A percentile compares a stretch with the other conserved stretches of the same genome.
Conservation (phyloP, 345 rosid genomes). For the Cardamine occulta region DNA sequence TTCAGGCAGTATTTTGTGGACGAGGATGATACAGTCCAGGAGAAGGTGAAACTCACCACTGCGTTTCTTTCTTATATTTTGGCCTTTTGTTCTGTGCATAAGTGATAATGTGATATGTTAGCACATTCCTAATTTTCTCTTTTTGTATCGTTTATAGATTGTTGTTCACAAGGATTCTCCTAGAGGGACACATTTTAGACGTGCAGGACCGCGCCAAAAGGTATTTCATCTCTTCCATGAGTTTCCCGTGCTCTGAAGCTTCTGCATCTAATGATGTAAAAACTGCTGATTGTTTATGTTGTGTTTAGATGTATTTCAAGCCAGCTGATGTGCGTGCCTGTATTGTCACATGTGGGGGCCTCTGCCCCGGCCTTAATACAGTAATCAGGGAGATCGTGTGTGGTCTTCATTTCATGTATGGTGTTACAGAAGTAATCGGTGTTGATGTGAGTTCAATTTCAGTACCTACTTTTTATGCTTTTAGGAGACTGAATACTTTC, state of each 20-base stretch:
- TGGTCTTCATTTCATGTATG: slow-evolving; percentile 78
- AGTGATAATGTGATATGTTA: not conserved
- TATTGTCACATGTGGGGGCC: slow-evolving; percentile 94
- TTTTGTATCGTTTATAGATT: slow-evolving; percentile 46
- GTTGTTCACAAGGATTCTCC: slow-evolving; percentile 78
- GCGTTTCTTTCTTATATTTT: not conserved
- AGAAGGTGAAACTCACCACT: slow-evolving; percentile 56
- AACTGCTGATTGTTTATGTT: slow-evolving; percentile 5
- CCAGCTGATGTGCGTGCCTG: slow-evolving; percentile 85
- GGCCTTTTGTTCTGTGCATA: not conserved
- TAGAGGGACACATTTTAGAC: slow-evolving; percentile 86
- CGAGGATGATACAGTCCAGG: slow-evolving; percentile 71
- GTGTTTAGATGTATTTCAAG: slow-evolving; percentile 65
- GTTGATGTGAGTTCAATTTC: slow-evolving; percentile 64
- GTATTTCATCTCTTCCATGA: slow-evolving; percentile 43
- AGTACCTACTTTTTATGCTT: slow-evolving; percentile 6
- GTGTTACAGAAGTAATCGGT: slow-evolving; percentile 73
- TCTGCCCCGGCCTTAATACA: slow-evolving; percentile 94
- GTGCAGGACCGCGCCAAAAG: slow-evolving; percentile 95
- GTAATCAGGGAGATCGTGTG: slow-evolving; percentile 93
- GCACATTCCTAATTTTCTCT: not conserved
- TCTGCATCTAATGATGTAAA: slow-evolving; percentile 2
- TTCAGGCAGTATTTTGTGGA: slow-evolving; percentile 89
- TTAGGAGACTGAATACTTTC: slow-evolving; percentile 6
- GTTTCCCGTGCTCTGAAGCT: not conserved